Base-by-base conservation (phyloP, 148 eudicot species). In the Rhododendron williamsianum region DNA sequence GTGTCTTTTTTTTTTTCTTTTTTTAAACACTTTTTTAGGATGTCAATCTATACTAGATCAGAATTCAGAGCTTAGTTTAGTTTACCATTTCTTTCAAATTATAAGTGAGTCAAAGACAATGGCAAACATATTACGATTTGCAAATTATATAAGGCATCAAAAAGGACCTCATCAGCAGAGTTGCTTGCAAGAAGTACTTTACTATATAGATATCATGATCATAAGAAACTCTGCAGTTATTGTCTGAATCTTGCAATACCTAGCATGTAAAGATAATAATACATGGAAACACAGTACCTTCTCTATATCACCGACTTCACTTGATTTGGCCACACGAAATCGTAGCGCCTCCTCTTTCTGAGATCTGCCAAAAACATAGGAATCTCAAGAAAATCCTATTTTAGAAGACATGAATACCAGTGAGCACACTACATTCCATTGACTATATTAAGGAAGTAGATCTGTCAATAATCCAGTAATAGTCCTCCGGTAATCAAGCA, bases 291-390 rank as follows among this genome's bases (percentile, higher is more conserved):
- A n/a, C 10, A 35, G 36, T 91, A 94, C 98, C 98, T 92, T 94
- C 88, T 92, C 98, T 73, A 91, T 89, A 85, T 93, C 98, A 94
- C 92, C 46, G 83, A 91, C 94, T 95, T 97, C 99, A 90, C 84
- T 91, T 88, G 92, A 90, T 88, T 95, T 97, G 87, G 91, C 84
- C 78, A 88, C 98, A 19, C 99, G 96, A 81, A 97, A 97, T 88
- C 93, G 91, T 72, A 97, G 85, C 30, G 99, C 99, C 86, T 95
- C 99, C 86, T 97, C 98, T 90, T 91, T 93, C 87, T 97, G 98
- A 85, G 85, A 52, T 92, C 99, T 97, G 90, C 76, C 86, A 60
- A 72, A 56, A 87, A 51, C 27, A 25, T 2, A 54, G 87, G 41
- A 9, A 82, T 85, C 36, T 81, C 51, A 89, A 23, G n/a, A 41